Evolutionary conservation across 169 alveolate species (phyloP).

Genomic region (Plasmodium vinckei): DNA sequence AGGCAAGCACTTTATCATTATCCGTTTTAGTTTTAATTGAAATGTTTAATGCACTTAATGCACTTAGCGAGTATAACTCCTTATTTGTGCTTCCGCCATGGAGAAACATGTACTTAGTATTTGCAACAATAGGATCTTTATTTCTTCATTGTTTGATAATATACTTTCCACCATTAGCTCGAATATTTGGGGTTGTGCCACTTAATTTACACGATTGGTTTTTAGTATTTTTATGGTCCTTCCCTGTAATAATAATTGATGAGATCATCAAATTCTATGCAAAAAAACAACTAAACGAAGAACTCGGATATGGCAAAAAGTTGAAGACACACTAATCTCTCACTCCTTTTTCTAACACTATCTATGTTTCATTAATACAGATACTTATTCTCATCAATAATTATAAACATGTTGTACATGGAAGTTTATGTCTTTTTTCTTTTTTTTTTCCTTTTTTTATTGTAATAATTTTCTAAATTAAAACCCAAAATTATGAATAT

Average conservation of each 20-base stretch:
- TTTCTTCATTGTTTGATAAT: constrained; percentile 93
- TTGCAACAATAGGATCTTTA: constrained; percentile 94
- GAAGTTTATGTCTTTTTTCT: too few relatives aligned
- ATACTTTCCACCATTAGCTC: constrained; percentile 95
- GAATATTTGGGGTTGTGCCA: constrained; percentile 94
- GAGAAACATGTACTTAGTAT: constrained; percentile 94
- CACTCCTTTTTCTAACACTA: too few relatives aligned
- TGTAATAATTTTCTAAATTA: too few relatives aligned
- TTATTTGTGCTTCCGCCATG: constrained; percentile 97
- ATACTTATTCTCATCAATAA: too few relatives aligned
- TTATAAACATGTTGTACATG: too few relatives aligned
- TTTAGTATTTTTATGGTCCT: constrained; percentile 94
- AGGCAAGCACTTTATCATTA: constrained; percentile 96
- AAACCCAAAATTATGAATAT: too few relatives aligned
- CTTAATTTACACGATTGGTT: constrained; percentile 94
- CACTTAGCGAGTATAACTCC: constrained; percentile 97
- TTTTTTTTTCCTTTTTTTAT: too few relatives aligned
- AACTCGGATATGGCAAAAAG: not conserved
- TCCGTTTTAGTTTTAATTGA: constrained; percentile 98
- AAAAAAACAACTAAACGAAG: constrained; percentile 77
- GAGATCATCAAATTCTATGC: constrained; percentile 96
- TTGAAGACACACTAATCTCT: too few relatives aligned
- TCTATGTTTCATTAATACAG: too few relatives aligned
- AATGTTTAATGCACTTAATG: constrained; percentile 99
- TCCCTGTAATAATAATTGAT: constrained; percentile 98